A percentile compares a stretch with the other conserved stretches of the same genome.
Evolutionary conservation across 768 basidiomycete genomes (phyloP).

Genomic region (Mycena galopus): DNA sequence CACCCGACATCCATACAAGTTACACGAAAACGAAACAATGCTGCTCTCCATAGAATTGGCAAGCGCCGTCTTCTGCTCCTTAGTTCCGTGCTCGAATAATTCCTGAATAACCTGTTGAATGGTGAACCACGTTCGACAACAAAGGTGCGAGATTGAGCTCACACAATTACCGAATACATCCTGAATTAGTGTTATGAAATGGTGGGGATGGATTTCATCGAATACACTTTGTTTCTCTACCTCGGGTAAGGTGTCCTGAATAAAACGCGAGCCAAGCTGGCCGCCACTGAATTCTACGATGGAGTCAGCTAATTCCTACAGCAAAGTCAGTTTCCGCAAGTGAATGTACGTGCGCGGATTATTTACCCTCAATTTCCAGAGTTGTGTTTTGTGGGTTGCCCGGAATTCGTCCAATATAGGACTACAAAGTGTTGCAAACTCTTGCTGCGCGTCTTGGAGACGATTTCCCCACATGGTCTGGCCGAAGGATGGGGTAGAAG

Average conservation of each 20-base stretch:
- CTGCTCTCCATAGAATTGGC: slow-evolving; percentile 83
- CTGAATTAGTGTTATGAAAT: slow-evolving; percentile 82
- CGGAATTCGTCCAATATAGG: slow-evolving; percentile 88
- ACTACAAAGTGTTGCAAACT: slow-evolving; percentile 64
- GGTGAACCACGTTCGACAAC: slow-evolving; percentile 14
- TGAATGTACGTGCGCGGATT: not conserved
- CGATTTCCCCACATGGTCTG: slow-evolving; percentile 59
- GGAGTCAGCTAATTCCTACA: slow-evolving; percentile 87
- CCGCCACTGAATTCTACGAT: slow-evolving; percentile 94
- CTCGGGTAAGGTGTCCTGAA: slow-evolving; percentile 87
- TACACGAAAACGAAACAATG: slow-evolving; percentile 80
- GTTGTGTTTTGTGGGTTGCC: slow-evolving; percentile 72
- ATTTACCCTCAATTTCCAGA: slow-evolving; percentile 85
- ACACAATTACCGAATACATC: slow-evolving; percentile 99
- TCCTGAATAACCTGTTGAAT: slow-evolving; percentile 87
- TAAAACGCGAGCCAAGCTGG: slow-evolving; percentile 98
- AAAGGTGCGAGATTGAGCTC: slow-evolving; percentile 44
- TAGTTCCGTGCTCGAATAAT: slow-evolving; percentile 88
- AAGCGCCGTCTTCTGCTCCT: slow-evolving; percentile 78
- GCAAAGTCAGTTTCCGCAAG: slow-evolving; percentile 4
- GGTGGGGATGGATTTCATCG: slow-evolving; percentile 87
- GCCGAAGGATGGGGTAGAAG: slow-evolving; percentile 50
- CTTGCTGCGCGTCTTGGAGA: slow-evolving; percentile 56
- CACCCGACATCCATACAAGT: slow-evolving; percentile 97
- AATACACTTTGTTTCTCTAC: slow-evolving; percentile 87